phyloP scores from a whole-genome alignment of 257 asterid species.

The Echium plantagineum region DNA sequence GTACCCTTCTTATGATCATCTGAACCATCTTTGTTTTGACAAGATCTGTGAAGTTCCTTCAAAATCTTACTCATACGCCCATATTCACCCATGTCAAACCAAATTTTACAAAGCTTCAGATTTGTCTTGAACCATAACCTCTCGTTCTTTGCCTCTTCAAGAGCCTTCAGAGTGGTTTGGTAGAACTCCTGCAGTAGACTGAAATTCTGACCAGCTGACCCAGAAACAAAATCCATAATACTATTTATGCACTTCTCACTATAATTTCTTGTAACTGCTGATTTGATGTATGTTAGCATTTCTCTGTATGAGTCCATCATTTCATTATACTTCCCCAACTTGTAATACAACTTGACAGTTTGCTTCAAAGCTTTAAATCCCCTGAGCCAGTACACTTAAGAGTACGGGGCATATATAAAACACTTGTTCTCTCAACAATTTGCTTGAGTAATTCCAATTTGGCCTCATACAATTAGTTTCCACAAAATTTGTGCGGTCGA shows the following conservation, averaged over 20 bases:
- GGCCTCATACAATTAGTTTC: not conserved
- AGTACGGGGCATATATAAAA: too few relatives aligned
- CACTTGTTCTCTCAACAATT: too few relatives aligned
- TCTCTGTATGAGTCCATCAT: constrained; percentile 97
- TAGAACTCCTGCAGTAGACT: too few relatives aligned
- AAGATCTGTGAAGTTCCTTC: constrained; percentile 95
- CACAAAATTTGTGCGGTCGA: not conserved
- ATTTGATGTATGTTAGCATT: constrained; percentile 81
- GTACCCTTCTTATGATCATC: constrained; percentile 99
- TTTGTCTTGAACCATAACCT: too few relatives aligned
- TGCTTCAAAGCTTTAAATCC: constrained; percentile 97
- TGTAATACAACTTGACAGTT: constrained; percentile 88
- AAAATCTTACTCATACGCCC: constrained; percentile 93
- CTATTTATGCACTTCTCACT: constrained; percentile 95
- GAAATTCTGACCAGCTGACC: too few relatives aligned
- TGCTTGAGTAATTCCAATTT: too few relatives aligned
- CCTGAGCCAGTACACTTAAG: constrained; percentile 31
- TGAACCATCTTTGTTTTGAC: constrained; percentile 93
- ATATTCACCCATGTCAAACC: constrained; percentile 93
- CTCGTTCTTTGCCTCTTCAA: too few relatives aligned
- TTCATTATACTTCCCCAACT: constrained; percentile 78
- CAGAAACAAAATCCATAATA: too few relatives aligned
- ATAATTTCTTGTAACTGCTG: constrained; percentile 96
- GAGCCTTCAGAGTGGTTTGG: too few relatives aligned
- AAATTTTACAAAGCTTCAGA: too few relatives aligned